phyloP scores from a whole-genome alignment of 768 basidiomycete species.

The Termitomyces sp. region DNA sequence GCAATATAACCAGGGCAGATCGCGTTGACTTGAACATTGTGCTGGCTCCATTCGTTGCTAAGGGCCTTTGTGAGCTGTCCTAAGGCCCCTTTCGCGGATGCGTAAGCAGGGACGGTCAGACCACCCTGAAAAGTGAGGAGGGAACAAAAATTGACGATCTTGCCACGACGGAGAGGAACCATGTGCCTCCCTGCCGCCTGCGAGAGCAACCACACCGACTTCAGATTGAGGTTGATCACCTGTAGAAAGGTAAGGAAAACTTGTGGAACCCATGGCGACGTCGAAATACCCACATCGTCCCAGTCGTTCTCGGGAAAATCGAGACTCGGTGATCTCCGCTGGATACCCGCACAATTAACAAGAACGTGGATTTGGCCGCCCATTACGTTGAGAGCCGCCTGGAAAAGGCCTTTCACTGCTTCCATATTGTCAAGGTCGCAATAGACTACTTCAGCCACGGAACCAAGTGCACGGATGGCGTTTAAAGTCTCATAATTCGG shows the following conservation, averaged over 20 bases:
- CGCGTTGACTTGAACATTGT: conserved; percentile 85
- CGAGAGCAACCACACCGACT: conserved; percentile 78
- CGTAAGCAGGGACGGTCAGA: conserved; percentile 82
- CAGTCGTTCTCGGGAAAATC: conserved; percentile 62
- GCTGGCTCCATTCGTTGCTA: conserved; percentile 88
- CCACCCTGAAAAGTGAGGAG: conserved; percentile 61
- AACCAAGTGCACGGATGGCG: conserved; percentile 26
- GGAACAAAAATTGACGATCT: conserved; percentile 71
- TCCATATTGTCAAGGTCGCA: conserved; percentile 37
- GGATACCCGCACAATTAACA: conserved; percentile 68
- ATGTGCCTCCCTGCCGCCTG: conserved; percentile 89
- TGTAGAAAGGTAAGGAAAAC: conserved; percentile 19
- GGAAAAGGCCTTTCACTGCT: conserved; percentile 36
- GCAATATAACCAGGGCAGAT: conserved; percentile 86
- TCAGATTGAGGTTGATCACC: conserved; percentile 87
- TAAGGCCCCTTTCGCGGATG: conserved; percentile 85
- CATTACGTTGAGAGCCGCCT: conserved; percentile 34
- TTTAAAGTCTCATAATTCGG: conserved; percentile 25
- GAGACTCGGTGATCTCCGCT: conserved; percentile 51
- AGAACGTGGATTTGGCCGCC: conserved; percentile 48
- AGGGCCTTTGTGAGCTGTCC: conserved; percentile 86
- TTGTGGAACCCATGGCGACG: not conserved
- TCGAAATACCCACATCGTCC: conserved; percentile 48
- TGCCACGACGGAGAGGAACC: conserved; percentile 62
- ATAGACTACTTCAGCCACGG: conserved; percentile 27